Evolutionary conservation across 192 early-diverging fungal genomes (phyloP).

Genomic region (Backusella australiensis): DNA sequence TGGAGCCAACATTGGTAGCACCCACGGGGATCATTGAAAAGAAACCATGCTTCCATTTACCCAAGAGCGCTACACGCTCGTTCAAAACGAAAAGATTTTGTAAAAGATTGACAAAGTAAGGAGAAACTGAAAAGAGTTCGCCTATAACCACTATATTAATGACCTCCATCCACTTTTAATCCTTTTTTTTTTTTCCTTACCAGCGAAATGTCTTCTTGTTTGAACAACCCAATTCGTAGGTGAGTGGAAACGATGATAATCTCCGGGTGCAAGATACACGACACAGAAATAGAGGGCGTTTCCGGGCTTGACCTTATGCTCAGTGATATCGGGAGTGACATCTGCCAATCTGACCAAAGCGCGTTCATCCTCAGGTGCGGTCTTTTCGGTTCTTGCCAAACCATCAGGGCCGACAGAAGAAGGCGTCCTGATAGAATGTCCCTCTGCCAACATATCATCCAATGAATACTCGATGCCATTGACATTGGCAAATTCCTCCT

Average conservation of each 20-base stretch:
- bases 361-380: slow-evolving; percentile 20
- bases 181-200: slow-evolving; percentile 34
- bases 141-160: slow-evolving; percentile 41
- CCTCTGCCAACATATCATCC: slow-evolving; percentile 63
- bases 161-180: background rate
- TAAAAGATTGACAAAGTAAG: slow-evolving; percentile 80
- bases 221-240: slow-evolving; percentile 94
- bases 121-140: slow-evolving; percentile 95
- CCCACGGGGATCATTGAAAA: slow-evolving; percentile 97
- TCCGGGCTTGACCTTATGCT: slow-evolving; percentile 51
- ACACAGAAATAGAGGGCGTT: slow-evolving; percentile 88
- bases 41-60: slow-evolving; percentile 91
- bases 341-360: slow-evolving; percentile 21
- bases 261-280: slow-evolving; percentile 96
- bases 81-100: slow-evolving; percentile 94
- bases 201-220: slow-evolving; percentile 86
- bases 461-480: slow-evolving; percentile 86
- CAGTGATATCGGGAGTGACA: slow-evolving; percentile 15
- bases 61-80: slow-evolving; percentile 91
- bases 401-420: slow-evolving; percentile 42
- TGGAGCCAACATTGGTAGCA: slow-evolving; percentile 97
- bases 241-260: slow-evolving; percentile 99
- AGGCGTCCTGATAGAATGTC: slow-evolving; percentile 28
- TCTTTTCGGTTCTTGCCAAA: slow-evolving; percentile 26
- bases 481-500: slow-evolving; percentile 84